Evolutionary conservation across 805 yeast genomes (phyloP).

Genomic region (Spencermartinsiella europaea): DNA sequence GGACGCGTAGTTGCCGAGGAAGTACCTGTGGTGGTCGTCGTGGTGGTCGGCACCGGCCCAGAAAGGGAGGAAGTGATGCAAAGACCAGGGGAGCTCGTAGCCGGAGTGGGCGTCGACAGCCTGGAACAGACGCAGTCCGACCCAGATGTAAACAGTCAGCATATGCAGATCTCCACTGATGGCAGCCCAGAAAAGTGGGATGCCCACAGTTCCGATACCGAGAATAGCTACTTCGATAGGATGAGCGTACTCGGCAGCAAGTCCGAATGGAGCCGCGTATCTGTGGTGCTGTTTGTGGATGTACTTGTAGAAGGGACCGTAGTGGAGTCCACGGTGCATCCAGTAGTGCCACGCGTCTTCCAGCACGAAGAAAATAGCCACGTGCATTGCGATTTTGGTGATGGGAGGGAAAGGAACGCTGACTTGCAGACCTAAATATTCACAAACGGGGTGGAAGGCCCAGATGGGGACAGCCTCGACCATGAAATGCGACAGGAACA

Average conservation of each 20-base stretch:
- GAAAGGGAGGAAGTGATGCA: constrained; percentile 86
- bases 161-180: constrained; percentile 74
- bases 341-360: constrained; percentile 98
- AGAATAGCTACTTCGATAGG: constrained; percentile 87
- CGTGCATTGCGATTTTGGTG: constrained; percentile 56
- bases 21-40: constrained; percentile 94
- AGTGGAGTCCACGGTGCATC: constrained; percentile 85
- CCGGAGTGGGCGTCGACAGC: constrained; percentile 98
- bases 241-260: constrained; percentile 97
- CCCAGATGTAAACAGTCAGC: constrained; percentile 87
- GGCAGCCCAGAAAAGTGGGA: constrained; percentile 81
- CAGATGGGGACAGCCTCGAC: constrained; percentile 96
- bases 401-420: constrained; percentile 80
- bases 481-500: constrained; percentile 77
- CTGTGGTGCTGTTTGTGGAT: constrained; percentile 97
- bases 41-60: constrained; percentile 99
- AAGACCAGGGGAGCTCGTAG: constrained; percentile 95
- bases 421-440: constrained; percentile 67
- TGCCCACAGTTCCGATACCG: constrained; percentile 95
- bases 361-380: constrained; percentile 69
- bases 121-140: constrained; percentile 81
- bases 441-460: constrained; percentile 93
- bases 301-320: constrained; percentile 78
- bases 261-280: constrained; percentile 96
- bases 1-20: constrained; percentile 92